Conservation (phyloP, 352 stramenopile genomes). For the Globisporangium barbulae region DNA sequence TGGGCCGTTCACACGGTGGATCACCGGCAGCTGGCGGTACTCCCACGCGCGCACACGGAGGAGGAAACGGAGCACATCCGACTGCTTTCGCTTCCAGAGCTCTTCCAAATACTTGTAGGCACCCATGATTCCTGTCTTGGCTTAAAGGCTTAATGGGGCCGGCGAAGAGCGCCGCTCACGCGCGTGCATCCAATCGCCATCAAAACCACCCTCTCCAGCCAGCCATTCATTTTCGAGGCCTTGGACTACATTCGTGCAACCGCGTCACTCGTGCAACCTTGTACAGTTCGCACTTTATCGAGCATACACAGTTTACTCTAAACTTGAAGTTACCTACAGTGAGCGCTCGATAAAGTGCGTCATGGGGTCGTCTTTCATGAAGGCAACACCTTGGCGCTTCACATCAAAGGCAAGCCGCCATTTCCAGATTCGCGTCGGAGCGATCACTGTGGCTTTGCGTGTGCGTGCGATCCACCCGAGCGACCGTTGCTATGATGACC, state of each 20-base stretch:
- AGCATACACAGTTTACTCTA: not conserved
- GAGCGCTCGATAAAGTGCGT: slow-evolving; percentile 6
- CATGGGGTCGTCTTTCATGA: not conserved
- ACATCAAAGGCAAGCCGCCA: slow-evolving; percentile 5
- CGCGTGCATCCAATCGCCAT: not conserved
- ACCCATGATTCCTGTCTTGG: slow-evolving; percentile 91
- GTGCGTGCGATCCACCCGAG: not conserved
- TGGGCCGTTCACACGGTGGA: slow-evolving; percentile 93
- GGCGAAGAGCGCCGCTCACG: not conserved
- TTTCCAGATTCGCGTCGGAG: slow-evolving; percentile 9
- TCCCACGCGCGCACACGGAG: slow-evolving; percentile 97
- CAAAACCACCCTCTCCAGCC: slow-evolving; percentile 10
- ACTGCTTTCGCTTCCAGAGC: slow-evolving; percentile 99
- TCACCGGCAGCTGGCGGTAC: slow-evolving; percentile 98
- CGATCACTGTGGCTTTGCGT: not conserved
- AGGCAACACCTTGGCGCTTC: slow-evolving; percentile 1
- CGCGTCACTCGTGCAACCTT: not conserved
- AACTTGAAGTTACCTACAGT: slow-evolving; percentile 1
- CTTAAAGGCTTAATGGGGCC: slow-evolving; percentile 32
- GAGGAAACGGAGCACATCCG: slow-evolving; percentile 99
- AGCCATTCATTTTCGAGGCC: slow-evolving; percentile 15
- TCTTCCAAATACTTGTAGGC: slow-evolving; percentile 99
- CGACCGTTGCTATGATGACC: slow-evolving; percentile 9
- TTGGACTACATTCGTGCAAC: slow-evolving; percentile 7
- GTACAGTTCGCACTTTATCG: not conserved